A percentile compares a stretch with the other conserved stretches of the same genome.
These are phyloP conservation scores for Danielia reshetovae DNA, from an alignment of 805 yeast genomes.

Conservation along the genomic window DNA sequence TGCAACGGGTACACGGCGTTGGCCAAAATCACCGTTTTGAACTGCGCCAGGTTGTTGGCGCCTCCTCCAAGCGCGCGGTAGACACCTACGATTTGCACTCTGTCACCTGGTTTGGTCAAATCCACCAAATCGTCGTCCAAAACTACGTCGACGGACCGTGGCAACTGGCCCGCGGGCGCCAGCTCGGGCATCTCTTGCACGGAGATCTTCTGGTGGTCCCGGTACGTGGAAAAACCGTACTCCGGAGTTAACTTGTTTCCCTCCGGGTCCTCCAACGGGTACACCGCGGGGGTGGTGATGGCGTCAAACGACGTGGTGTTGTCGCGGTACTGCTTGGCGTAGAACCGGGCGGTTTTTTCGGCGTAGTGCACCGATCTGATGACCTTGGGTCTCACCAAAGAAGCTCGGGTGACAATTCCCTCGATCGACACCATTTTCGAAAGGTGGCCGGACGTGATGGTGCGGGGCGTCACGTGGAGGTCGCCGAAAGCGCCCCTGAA, in stretches of 20 bases:
- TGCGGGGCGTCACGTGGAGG: slow-evolving; percentile 82
- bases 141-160: slow-evolving; percentile 88
- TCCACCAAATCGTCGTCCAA: slow-evolving; percentile 95
- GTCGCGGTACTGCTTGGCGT: slow-evolving; percentile 89
- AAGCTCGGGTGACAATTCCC: slow-evolving; percentile 93
- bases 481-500: slow-evolving; percentile 91
- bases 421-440: slow-evolving; percentile 84
- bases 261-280: slow-evolving; percentile 89
- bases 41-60: slow-evolving; percentile 55
- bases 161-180: slow-evolving; percentile 97
- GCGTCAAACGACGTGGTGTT: slow-evolving; percentile 89
- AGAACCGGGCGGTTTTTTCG: slow-evolving; percentile 76
- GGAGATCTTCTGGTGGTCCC: slow-evolving; percentile 90
- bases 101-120: slow-evolving; percentile 89
- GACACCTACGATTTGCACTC: slow-evolving; percentile 91
- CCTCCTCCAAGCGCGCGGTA: slow-evolving; percentile 87
- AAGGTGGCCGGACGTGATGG: slow-evolving; percentile 70
- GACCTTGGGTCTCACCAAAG: slow-evolving; percentile 89
- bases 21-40: slow-evolving; percentile 79
- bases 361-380: slow-evolving; percentile 91
- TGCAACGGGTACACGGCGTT: slow-evolving; percentile 87
- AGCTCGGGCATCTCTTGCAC: slow-evolving; percentile 97
- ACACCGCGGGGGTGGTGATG: slow-evolving; percentile 74
- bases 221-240: slow-evolving; percentile 86
- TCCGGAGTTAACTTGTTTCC: slow-evolving; percentile 88